A percentile compares a stretch with the other conserved stretches of the same genome.
phyloP scores from a whole-genome alignment of 2,329 filamentous ascomycete genomes.

The Fusarium heterosporum region DNA sequence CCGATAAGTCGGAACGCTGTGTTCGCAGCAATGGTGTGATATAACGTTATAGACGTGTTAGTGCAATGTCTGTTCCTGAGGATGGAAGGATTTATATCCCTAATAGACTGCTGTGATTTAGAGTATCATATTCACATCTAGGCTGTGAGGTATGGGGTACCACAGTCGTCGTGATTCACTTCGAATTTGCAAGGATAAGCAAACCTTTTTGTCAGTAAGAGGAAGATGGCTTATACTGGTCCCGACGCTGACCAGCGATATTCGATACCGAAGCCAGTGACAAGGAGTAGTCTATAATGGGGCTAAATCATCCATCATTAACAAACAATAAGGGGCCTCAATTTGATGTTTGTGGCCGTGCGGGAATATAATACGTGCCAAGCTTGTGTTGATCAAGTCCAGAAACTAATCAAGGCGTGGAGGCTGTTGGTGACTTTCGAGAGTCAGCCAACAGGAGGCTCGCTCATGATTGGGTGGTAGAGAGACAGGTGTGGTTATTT shows the following conservation, averaged over 20 bases:
- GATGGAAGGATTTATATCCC: slow-evolving; percentile 27
- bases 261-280: slow-evolving; percentile 20
- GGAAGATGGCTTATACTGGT: slow-evolving; percentile 18
- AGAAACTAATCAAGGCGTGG: slow-evolving; percentile 20
- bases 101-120: slow-evolving; percentile 25
- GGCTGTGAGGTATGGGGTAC: slow-evolving; percentile 28
- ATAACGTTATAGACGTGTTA: slow-evolving; percentile 24
- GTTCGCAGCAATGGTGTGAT: slow-evolving; percentile 38
- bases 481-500: slow-evolving; percentile 33
- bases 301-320: neutral
- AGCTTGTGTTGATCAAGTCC: slow-evolving; percentile 25
- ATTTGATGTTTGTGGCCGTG: slow-evolving; percentile 28
- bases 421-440: slow-evolving; percentile 19
- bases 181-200: slow-evolving; percentile 23
- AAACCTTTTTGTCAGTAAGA: slow-evolving; percentile 35
- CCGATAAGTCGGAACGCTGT: slow-evolving; percentile 26
- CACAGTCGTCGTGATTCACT: slow-evolving; percentile 32
- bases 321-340: slow-evolving; percentile 21
- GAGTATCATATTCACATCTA: slow-evolving; percentile 21
- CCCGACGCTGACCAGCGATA: neutral
- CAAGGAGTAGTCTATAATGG: neutral
- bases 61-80: slow-evolving; percentile 33
- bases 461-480: slow-evolving; percentile 28
- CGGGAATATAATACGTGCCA: slow-evolving; percentile 26
- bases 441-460: slow-evolving; percentile 25